Evolutionary conservation across 148 eudicot species (phyloP), one percentile per base, ranked within the genome.

Genomic region (Rhododendron mucronatum): DNA sequence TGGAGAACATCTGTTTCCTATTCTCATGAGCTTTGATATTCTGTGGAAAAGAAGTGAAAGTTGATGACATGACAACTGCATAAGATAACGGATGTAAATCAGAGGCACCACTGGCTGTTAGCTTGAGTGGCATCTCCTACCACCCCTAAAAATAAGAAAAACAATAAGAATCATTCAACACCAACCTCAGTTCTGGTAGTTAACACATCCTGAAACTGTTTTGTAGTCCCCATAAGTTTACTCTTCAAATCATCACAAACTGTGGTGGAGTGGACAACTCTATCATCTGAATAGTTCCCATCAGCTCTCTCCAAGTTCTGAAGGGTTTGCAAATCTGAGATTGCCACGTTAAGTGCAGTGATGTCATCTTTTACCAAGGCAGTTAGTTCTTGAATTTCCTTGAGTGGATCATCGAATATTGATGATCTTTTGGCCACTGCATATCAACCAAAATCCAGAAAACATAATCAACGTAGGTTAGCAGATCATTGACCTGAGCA

Each of bases 21-120:
- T 82, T 92, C 88, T 96, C 96, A 89, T 93, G 96, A 74, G 95
- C 96, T 90, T 92, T 96, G 83, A 96, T 93, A 88, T 93, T 94
- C 98, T 95, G 89, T 57, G 84, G 30, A 79, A 67, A 61, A 50
- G 33, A 23, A 45, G 82, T 26, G 48, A 35, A 82, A 59, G 2
- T 61, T 41, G 21, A 23, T 63, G 74, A 82, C 26, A 16, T 63
- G 75, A 63, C 67, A 81, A 48, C 47, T 3, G 5, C 6, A 2
- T 20, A 21, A 6, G 50, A 63, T 41, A 41, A 61, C 14, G 26
- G 45, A 61, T 23, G 35, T 41, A 33, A 81, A 57, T 28, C 48
- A 30, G 71, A 82, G 75, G 28, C 85, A 83, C 57, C 59, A 45
- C 78, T 15, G 61, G 57, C 28, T 10, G 4, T 69, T 15, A 7